Evolutionary conservation across 73 alveolate genomes (phyloP).

Genomic region (Strombidium stylifer): DNA sequence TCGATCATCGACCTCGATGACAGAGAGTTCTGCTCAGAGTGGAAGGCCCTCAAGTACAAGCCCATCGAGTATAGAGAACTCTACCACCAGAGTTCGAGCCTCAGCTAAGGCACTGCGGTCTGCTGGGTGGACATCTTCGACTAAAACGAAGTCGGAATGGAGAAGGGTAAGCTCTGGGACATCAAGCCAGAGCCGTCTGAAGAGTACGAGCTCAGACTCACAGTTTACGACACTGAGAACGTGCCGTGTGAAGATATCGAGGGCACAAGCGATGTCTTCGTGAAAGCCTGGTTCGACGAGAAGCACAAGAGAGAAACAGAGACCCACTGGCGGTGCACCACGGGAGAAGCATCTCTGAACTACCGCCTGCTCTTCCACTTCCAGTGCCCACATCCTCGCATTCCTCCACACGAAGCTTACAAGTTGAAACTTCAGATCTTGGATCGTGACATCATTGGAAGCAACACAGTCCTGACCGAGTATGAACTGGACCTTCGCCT

Average conservation of each 20-base stretch:
- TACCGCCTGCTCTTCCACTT: too few species aligned
- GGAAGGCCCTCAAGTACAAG: conserved; percentile 85
- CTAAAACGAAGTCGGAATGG: conserved; percentile 63
- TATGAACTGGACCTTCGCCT: conserved; percentile 14
- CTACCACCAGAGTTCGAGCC: conserved; percentile 79
- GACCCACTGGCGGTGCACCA: conserved; percentile 90
- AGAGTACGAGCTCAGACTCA: conserved; percentile 87
- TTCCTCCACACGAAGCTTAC: too few species aligned
- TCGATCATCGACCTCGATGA: conserved; percentile 97
- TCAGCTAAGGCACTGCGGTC: conserved; percentile 86
- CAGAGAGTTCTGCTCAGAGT: conserved; percentile 90
- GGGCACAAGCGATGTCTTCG: conserved; percentile 96
- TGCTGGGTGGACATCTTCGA: conserved; percentile 92
- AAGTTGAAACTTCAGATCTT: conserved; percentile 75
- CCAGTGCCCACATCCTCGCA: too few species aligned
- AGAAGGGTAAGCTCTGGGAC: conserved; percentile 82
- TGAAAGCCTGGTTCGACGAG: conserved; percentile 84
- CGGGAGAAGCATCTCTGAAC: too few species aligned
- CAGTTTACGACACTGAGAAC: conserved; percentile 93
- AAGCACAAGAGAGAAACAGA: conserved; percentile 86
- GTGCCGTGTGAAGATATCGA: conserved; percentile 91
- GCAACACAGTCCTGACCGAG: conserved; percentile 92
- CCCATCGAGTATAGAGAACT: conserved; percentile 95
- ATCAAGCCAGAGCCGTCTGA: conserved; percentile 84
- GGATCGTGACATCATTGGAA: conserved; percentile 90